These are phyloP conservation scores for Strobilomyces dryophilus DNA, from an alignment of 768 basidiomycete genomes.

Conservation along the genomic window DNA sequence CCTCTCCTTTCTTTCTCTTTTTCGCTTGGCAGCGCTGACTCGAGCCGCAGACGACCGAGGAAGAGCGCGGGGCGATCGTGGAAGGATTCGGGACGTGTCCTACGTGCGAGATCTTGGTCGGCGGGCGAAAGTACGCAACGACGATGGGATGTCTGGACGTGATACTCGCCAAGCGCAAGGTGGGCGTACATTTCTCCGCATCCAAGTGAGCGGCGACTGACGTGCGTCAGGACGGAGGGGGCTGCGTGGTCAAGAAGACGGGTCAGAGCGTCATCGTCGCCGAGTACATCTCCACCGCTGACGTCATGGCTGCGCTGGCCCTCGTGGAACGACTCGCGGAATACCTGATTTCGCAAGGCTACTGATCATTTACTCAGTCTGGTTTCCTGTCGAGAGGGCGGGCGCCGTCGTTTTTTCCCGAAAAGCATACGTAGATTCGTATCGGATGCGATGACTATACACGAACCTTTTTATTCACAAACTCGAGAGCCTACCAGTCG, in stretches of 20 bases:
- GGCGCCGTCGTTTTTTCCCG: not conserved
- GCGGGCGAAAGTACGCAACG: slow-evolving; percentile 20
- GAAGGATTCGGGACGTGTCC: slow-evolving; percentile 20
- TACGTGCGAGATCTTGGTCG: slow-evolving; percentile 19
- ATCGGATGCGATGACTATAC: not conserved
- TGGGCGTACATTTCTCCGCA: not conserved
- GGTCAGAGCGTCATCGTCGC: slow-evolving; percentile 24
- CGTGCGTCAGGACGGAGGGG: slow-evolving; percentile 14
- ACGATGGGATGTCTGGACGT: slow-evolving; percentile 27
- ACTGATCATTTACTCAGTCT: slow-evolving; percentile 3
- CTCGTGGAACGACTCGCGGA: slow-evolving; percentile 21
- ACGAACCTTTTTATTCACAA: not conserved
- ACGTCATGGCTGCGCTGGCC: slow-evolving; percentile 10
- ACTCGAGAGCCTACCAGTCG: too few relatives aligned
- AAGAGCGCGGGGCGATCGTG: slow-evolving; percentile 17
- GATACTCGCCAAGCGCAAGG: slow-evolving; percentile 23
- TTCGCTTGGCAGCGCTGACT: not conserved
- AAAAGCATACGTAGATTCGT: slow-evolving; percentile 6
- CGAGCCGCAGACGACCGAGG: slow-evolving; percentile 19
- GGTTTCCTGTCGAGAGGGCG: not conserved
- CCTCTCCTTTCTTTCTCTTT: not conserved
- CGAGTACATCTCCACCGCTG: slow-evolving; percentile 12
- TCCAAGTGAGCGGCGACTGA: too few relatives aligned
- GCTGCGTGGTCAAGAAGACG: slow-evolving; percentile 26
- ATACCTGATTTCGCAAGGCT: slow-evolving; percentile 23